These are phyloP conservation scores for Xylaria bambusicola DNA, from an alignment of 495 filamentous ascomycete species.

Conservation along the genomic window DNA sequence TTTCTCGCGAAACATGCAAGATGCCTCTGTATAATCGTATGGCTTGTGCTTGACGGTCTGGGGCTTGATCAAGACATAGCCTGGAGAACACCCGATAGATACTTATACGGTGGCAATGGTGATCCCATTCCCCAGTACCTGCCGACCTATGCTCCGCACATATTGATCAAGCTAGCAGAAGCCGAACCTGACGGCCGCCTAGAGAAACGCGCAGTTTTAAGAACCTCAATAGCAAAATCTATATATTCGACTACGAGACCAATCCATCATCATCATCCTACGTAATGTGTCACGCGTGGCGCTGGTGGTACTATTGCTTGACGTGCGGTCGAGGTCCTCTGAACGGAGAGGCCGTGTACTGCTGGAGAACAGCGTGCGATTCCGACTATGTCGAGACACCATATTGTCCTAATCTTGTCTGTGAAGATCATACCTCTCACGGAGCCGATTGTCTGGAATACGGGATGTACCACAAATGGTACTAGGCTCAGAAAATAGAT, in stretches of 20 bases:
- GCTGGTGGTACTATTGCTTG: constrained; percentile 27
- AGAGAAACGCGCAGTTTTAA: neutral
- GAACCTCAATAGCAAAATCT: neutral
- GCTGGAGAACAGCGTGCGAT: constrained; percentile 25
- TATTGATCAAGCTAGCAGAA: neutral
- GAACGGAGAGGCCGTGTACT: constrained; percentile 20
- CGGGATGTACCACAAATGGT: constrained; percentile 22
- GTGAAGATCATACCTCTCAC: constrained; percentile 12
- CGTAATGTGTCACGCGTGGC: constrained; percentile 27
- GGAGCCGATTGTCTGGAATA: constrained; percentile 22
- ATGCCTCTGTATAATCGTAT: neutral
- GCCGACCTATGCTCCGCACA: too few relatives aligned
- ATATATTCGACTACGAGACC: neutral
- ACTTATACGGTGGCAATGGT: constrained; percentile 7
- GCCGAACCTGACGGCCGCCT: neutral
- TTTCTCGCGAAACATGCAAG: neutral
- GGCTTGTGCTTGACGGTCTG: constrained; percentile 7
- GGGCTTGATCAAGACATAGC: neutral
- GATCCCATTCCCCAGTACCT: neutral
- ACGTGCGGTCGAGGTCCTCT: constrained; percentile 26
- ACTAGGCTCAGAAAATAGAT: neutral
- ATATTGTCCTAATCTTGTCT: constrained; percentile 21
- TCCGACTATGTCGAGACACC: constrained; percentile 19
- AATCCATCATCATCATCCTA: neutral
- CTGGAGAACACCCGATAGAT: neutral